Base-by-base conservation (phyloP, 2,329 filamentous ascomycete genomes). In the Cladophialophora carrionii region DNA sequence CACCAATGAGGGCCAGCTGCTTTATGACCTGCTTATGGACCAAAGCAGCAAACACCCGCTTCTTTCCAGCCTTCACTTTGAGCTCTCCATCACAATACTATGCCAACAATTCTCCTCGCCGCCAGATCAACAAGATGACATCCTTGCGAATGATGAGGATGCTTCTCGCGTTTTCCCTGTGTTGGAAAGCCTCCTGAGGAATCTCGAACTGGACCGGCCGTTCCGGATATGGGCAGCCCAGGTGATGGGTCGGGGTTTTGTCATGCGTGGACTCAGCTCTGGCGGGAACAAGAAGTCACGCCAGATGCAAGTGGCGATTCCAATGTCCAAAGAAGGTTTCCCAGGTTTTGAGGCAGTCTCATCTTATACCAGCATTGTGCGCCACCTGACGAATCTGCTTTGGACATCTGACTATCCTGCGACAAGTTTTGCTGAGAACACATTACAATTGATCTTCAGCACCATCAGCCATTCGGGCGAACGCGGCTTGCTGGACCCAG, bases 141-240 rank as follows among this genome's bases (percentile, higher is more conserved):
- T 92, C 32, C 82, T 96, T 29, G 86, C 86, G 31, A 82, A 82
- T 0, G 91, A 96, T 73, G 74, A 82, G 17, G 82, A 87, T 51
- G 88, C 91, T 10, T 76, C 85, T 12, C 76, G 78, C 1, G 86
- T 88, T 73, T 85, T 87, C 1, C 80, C 87, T 12, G 85, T 87
- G 20, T 83, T 97, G 0, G 95, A 90, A 88, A 88, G 88, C 73
- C 92, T 90, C 49, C 90, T 92, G 70, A 83, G 85, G 64, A 82
- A 85, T n/a, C 80, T 84, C 43, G 79, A 84, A 1, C 81, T 89
- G 17, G 90, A 87, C 62, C 79, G 85, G 29, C 84, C 87, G 17
- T 97, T 95, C 74, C 80, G 92, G 0, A 80, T 90, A 0, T 99
- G 96, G 96, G 90, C 91, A 52, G 93, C 91, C 2, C 85, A 89